Evolutionary conservation across 2,329 filamentous ascomycete genomes (phyloP).

Genomic region (Cladophialophora psammophila): DNA sequence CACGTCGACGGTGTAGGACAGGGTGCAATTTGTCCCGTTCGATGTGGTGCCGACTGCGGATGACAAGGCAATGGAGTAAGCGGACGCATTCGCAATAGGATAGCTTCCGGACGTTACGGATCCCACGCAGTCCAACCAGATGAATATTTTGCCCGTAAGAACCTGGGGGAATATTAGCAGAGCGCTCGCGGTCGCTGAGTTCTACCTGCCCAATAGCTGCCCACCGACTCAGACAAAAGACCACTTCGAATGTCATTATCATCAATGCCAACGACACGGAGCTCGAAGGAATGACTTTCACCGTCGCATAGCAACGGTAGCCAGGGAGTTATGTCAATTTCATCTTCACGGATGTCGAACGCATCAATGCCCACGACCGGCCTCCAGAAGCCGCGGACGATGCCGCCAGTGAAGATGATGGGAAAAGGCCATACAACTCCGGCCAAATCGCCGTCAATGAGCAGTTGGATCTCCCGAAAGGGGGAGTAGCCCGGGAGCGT

Average conservation of each 20-base stretch:
- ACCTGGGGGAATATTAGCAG: constrained; percentile 4
- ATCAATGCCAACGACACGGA: constrained; percentile 6
- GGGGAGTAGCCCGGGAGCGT: background rate
- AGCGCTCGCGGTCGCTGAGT: background rate
- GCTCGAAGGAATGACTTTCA: constrained; percentile 3
- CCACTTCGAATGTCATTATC: constrained; percentile 1
- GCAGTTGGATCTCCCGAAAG: constrained; percentile 12
- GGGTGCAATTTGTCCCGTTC: constrained; percentile 11
- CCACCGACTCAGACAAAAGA: constrained; percentile 2
- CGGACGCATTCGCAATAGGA: background rate
- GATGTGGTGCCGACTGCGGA: background rate
- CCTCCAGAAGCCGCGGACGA: constrained; percentile 16
- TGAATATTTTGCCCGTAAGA: constrained; percentile 8
- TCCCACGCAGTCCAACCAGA: constrained; percentile 12
- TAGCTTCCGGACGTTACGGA: background rate
- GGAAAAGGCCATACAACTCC: constrained; percentile 17
- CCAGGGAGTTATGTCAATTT: constrained; percentile 17
- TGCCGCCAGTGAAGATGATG: constrained; percentile 15
- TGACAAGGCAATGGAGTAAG: background rate
- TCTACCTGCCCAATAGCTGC: constrained; percentile 10
- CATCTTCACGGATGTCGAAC: constrained; percentile 18
- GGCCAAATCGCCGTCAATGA: constrained; percentile 9
- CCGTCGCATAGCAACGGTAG: constrained; percentile 12
- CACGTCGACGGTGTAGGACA: constrained; percentile 4
- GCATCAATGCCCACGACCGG: constrained; percentile 12